These are phyloP conservation scores for Leccinum pallidistipes DNA, from an alignment of 1,284 basidiomycete genomes.

Conservation along the genomic window DNA sequence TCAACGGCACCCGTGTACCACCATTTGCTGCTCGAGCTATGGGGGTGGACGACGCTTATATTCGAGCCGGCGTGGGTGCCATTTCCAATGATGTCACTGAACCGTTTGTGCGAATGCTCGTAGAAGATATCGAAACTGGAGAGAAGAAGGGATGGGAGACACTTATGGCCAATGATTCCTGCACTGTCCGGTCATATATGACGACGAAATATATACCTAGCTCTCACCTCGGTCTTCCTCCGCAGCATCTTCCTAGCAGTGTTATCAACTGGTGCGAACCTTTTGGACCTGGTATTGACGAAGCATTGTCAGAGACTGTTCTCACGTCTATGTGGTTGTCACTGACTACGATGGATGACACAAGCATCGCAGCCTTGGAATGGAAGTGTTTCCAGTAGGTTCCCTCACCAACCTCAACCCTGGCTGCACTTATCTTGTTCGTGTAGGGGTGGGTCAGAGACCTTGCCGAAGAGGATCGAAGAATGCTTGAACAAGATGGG, in stretches of 20 bases:
- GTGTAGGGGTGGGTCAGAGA: conserved; percentile 15
- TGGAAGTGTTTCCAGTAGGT: conserved; percentile 22
- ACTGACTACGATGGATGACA: not conserved
- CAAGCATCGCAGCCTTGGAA: not conserved
- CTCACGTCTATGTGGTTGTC: not conserved
- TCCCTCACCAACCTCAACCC: not conserved
- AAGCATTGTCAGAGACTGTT: conserved; percentile 1
- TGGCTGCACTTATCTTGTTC: not conserved
- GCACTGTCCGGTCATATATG: conserved; percentile 20
- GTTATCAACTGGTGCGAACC: conserved; percentile 26
- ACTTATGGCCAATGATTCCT: conserved; percentile 9
- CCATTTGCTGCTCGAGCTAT: conserved; percentile 15
- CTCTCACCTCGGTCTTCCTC: conserved; percentile 14
- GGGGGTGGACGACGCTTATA: conserved; percentile 13
- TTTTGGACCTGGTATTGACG: conserved; percentile 1
- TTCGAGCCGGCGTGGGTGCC: conserved; percentile 12
- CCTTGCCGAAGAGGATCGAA: conserved; percentile 9
- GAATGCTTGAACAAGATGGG: conserved; percentile 7
- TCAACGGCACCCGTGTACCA: conserved; percentile 11
- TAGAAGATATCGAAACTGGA: conserved; percentile 8
- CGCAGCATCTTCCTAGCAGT: conserved; percentile 14
- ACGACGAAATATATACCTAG: conserved; percentile 22
- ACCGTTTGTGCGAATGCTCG: conserved; percentile 13
- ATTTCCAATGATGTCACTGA: conserved; percentile 10
- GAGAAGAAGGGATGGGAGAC: conserved; percentile 16